These are phyloP conservation scores for Leccinum arenicola DNA, from an alignment of 768 basidiomycete genomes.

Conservation along the genomic window DNA sequence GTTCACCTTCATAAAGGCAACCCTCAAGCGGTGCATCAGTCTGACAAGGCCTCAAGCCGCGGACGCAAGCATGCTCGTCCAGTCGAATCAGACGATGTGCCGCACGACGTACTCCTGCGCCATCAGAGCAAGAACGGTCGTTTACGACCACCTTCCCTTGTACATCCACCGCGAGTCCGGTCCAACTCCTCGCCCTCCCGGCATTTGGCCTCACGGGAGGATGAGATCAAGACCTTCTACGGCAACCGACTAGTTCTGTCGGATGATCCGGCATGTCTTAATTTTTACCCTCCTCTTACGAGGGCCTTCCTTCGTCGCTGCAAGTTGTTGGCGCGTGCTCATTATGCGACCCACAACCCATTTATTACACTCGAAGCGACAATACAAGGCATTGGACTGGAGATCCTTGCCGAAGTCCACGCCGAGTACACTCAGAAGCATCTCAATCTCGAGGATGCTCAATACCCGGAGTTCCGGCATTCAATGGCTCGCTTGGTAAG, in stretches of 20 bases:
- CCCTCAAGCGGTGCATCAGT: not conserved
- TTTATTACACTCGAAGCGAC: not conserved
- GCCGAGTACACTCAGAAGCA: not conserved
- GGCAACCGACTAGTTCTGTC: not conserved
- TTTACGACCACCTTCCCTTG: not conserved
- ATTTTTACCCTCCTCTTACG: not conserved
- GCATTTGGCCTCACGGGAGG: not conserved
- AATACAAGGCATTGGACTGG: not conserved
- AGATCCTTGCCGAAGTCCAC: not conserved
- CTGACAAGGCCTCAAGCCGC: not conserved
- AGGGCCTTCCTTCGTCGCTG: not conserved
- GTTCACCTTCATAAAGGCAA: not conserved
- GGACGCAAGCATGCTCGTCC: not conserved
- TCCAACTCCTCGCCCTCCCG: not conserved
- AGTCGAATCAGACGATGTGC: not conserved
- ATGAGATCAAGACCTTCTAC: not conserved
- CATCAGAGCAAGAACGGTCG: not conserved
- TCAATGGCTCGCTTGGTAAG: not conserved
- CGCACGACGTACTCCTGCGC: not conserved
- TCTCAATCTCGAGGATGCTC: not conserved
- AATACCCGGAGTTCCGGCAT: too few species aligned
- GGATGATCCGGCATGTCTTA: not conserved
- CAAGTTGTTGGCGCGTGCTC: not conserved
- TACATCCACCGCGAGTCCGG: not conserved
- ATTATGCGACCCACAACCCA: not conserved